These are phyloP conservation scores for Diaporthe velutina DNA, from an alignment of 2,329 filamentous ascomycete species.

Conservation along the genomic window DNA sequence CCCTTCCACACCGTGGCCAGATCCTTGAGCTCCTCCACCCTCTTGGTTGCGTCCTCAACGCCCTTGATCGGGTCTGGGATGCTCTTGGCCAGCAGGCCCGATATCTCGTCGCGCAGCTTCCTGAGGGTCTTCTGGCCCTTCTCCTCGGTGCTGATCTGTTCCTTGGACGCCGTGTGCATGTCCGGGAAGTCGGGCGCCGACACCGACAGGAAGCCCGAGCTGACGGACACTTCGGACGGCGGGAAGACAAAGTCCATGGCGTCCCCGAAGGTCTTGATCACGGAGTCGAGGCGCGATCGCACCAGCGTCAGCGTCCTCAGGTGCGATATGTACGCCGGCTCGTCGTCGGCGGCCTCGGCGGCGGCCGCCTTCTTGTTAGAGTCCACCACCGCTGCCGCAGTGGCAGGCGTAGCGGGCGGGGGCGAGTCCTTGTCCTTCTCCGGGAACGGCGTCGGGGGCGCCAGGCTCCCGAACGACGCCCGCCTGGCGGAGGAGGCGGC, in stretches of 20 bases:
- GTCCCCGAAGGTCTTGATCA: constrained; percentile 92
- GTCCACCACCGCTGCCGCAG: not conserved
- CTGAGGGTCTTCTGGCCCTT: constrained; percentile 87
- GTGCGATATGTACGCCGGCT: constrained; percentile 80
- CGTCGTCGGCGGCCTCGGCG: constrained; percentile 47
- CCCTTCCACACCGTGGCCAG: constrained; percentile 90
- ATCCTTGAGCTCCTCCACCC: constrained; percentile 83
- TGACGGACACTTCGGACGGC: constrained; percentile 86
- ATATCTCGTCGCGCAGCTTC: constrained; percentile 78
- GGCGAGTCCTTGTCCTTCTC: constrained; percentile 36
- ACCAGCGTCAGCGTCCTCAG: constrained; percentile 87
- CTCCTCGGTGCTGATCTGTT: constrained; percentile 79
- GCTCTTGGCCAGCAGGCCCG: constrained; percentile 69
- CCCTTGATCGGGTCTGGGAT: constrained; percentile 67
- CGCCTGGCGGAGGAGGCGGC: constrained; percentile 43
- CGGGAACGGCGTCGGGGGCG: constrained; percentile 43
- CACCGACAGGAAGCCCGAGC: constrained; percentile 89
- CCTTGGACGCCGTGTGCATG: constrained; percentile 55
- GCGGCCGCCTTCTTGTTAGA: not conserved
- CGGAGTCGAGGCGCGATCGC: constrained; percentile 84
- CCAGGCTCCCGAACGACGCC: constrained; percentile 35
- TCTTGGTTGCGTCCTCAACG: constrained; percentile 78
- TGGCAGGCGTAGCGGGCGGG: constrained; percentile 38
- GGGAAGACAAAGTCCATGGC: constrained; percentile 96
- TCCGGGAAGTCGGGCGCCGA: constrained; percentile 77